Evolutionary conservation across 2,329 filamentous ascomycete genomes (phyloP).

Genomic region (Aspergillus ochraceoroseus): DNA sequence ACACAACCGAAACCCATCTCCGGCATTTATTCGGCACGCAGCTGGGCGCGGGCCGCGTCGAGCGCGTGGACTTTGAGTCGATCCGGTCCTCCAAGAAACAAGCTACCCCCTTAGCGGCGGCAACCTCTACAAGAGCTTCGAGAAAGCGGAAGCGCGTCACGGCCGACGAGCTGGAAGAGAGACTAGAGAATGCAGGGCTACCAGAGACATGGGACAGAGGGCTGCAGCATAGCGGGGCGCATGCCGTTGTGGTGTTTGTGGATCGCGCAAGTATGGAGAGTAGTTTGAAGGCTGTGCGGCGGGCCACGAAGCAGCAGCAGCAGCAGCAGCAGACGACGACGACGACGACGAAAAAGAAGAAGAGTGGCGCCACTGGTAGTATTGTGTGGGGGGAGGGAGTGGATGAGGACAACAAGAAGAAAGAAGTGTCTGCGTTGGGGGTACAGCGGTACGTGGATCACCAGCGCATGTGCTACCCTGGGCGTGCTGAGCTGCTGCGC

Average conservation of each 20-base stretch:
- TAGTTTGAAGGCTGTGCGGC: slow-evolving; percentile 71
- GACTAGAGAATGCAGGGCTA: slow-evolving; percentile 58
- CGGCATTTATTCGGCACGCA: slow-evolving; percentile 69
- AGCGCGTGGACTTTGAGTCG: slow-evolving; percentile 68
- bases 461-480: slow-evolving; percentile 66
- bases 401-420: slow-evolving; percentile 51
- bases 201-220: slow-evolving; percentile 69
- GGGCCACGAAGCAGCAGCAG: slow-evolving; percentile 47
- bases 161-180: slow-evolving; percentile 47
- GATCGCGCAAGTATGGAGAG: slow-evolving; percentile 73
- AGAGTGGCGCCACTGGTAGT: too few species aligned
- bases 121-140: slow-evolving; percentile 32
- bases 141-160: slow-evolving; percentile 55
- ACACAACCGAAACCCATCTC: slow-evolving; percentile 73
- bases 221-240: slow-evolving; percentile 67
- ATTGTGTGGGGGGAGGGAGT: slow-evolving; percentile 66
- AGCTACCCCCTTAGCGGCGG: slow-evolving; percentile 14
- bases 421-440: slow-evolving; percentile 57
- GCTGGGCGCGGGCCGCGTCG: slow-evolving; percentile 72
- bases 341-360: too few species aligned
- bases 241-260: slow-evolving; percentile 76
- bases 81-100: slow-evolving; percentile 37
- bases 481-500: slow-evolving; percentile 60
- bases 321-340: slow-evolving; percentile 54
- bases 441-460: slow-evolving; percentile 55